phyloP scores from a whole-genome alignment of 768 basidiomycete genomes.

The Panellus pusillus region DNA sequence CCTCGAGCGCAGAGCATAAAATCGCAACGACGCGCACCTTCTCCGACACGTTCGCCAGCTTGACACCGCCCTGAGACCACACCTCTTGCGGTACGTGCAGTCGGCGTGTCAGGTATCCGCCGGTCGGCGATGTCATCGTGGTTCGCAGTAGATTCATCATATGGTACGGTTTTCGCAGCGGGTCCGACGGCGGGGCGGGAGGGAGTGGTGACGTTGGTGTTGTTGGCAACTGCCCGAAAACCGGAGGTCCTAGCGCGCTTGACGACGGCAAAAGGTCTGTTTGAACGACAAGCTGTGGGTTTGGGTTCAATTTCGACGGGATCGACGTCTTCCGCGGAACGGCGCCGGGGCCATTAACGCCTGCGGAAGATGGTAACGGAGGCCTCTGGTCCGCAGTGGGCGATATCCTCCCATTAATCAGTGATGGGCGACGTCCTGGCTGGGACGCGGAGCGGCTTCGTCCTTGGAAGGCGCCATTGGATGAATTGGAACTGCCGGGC shows the following conservation, averaged over 20 bases:
- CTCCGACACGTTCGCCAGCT: conserved; percentile 76
- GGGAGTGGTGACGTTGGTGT: conserved; percentile 82
- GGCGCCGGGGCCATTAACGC: conserved; percentile 36
- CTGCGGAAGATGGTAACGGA: conserved; percentile 46
- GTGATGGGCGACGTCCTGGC: conserved; percentile 68
- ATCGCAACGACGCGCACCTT: conserved; percentile 86
- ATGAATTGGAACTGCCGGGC: conserved; percentile 36
- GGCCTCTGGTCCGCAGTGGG: conserved; percentile 51
- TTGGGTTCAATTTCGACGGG: conserved; percentile 58
- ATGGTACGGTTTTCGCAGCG: conserved; percentile 83
- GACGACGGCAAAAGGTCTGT: conserved; percentile 44
- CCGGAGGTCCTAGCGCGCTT: conserved; percentile 46
- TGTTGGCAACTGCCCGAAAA: conserved; percentile 60
- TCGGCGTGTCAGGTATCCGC: conserved; percentile 86
- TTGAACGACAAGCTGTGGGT: conserved; percentile 48
- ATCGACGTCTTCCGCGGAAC: conserved; percentile 59
- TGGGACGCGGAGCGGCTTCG: conserved; percentile 76
- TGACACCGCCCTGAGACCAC: conserved; percentile 90
- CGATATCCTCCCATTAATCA: conserved; percentile 51
- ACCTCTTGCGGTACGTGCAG: conserved; percentile 88
- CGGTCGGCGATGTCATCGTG: conserved; percentile 77
- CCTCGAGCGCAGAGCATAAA: conserved; percentile 75
- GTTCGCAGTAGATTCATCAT: conserved; percentile 80
- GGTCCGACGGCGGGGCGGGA: conserved; percentile 66
- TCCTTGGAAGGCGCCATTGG: conserved; percentile 34